Evolutionary conservation across 345 rosid species (phyloP), one percentile per base, ranked within the genome.

Genomic region (Raphanus sativus): DNA sequence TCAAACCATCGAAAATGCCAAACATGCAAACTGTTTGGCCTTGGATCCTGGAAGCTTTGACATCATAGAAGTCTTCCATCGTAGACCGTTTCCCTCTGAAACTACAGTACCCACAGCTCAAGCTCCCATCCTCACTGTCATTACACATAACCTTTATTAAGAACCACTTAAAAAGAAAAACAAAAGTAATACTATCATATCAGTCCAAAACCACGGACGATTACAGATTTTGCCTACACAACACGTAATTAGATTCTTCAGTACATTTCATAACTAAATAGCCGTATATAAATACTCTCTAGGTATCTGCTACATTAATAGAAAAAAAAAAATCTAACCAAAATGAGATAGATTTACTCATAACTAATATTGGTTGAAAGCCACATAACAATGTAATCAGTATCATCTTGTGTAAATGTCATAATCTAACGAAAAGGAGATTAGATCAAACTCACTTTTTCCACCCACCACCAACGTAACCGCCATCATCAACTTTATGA

Each of bases 1-100:
- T 73, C 91, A 85, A 78, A 96, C 99, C 99, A 85, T 96, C 98
- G 78, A 96, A 96, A 40, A 96, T 88, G 71, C 98, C 99, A 82
- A 95, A 96, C 96, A 93, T 89, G 92, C 82, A 87, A 77, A 95
- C 89, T 61, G 84, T 69, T 83, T 86, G 69, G 71, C 96, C 98
- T 62, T 90, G 86, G 74, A 93, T 89, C 30, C 69, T 85, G 74
- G 96, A 83, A 75, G 84, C 85, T 78, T 88, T 93, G 33, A 93
- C 80, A 77, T 93, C 97, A 77, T 82, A 96, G 81, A 88, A 96
- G 76, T 96, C 98, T 81, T 96, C 98, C 98, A 96, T 96, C 21
- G 93, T 87, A 28, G 87, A 89, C 75, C 99, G 88, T 88, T 93
- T 95, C 77, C 99, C 99, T 85, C 94, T 80, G 81, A 91, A 93